phyloP scores from a whole-genome alignment of 129 eudicot genomes.

The Helichrysum umbraculigerum region DNA sequence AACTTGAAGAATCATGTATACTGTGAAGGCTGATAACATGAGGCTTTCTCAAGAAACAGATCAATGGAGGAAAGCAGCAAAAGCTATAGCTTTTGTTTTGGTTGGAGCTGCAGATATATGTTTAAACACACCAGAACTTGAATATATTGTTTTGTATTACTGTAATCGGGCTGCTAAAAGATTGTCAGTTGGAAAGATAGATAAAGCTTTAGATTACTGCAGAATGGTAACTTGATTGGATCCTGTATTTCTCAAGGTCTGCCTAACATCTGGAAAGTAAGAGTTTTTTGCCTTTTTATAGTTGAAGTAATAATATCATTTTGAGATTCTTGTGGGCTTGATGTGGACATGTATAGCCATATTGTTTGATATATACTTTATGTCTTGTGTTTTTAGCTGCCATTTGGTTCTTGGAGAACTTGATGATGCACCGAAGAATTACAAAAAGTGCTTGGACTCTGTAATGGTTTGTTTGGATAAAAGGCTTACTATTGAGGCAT shows the following conservation, averaged over 20 bases:
- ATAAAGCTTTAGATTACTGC: slow-evolving; percentile 37
- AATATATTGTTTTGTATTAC: slow-evolving; percentile 31
- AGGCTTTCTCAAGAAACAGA: slow-evolving; percentile 55
- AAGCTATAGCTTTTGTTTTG: slow-evolving; percentile 66
- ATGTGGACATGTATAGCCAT: not conserved
- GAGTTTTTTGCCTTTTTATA: slow-evolving; percentile 4
- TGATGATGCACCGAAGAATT: slow-evolving; percentile 57
- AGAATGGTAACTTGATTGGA: slow-evolving; percentile 34
- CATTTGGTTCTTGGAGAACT: slow-evolving; percentile 76
- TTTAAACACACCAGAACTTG: slow-evolving; percentile 33
- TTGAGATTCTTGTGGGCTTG: not conserved
- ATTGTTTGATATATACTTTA: not conserved
- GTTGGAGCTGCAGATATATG: slow-evolving; percentile 50
- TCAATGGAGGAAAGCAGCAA: slow-evolving; percentile 92
- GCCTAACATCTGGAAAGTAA: slow-evolving; percentile 36
- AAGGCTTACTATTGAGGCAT: slow-evolving; percentile 69
- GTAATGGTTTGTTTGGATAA: slow-evolving; percentile 64
- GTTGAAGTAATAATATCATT: not conserved
- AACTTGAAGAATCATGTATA: slow-evolving; percentile 49
- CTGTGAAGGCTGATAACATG: slow-evolving; percentile 54
- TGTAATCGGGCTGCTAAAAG: slow-evolving; percentile 35
- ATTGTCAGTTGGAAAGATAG: slow-evolving; percentile 28
- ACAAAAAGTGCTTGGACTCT: slow-evolving; percentile 53
- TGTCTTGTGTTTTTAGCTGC: slow-evolving; percentile 46
- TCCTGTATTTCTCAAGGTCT: slow-evolving; percentile 30